Percentiles rank a stretch among this genome's conserved stretches.
phyloP scores from a whole-genome alignment of 2,329 filamentous ascomycete species.

The Daldinia sp. region DNA sequence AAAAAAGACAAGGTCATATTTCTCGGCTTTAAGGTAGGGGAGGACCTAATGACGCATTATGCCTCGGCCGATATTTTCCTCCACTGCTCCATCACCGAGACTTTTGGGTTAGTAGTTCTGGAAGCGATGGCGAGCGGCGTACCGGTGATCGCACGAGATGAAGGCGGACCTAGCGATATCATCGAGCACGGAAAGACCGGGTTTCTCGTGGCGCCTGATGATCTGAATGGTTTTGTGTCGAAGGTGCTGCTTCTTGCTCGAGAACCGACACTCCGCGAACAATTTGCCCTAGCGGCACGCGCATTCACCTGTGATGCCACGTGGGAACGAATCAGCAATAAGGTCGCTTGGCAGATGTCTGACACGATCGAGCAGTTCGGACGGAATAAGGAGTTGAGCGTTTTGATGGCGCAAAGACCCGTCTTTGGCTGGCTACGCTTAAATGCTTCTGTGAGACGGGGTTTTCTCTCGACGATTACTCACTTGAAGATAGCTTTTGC shows the following conservation, averaged over 20 bases:
- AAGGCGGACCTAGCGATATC: constrained; percentile 77
- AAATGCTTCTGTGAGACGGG: constrained; percentile 55
- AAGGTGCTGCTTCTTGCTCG: constrained; percentile 63
- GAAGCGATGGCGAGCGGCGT: constrained; percentile 79
- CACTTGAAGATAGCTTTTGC: constrained; percentile 60
- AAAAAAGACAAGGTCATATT: constrained; percentile 70
- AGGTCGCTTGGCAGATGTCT: constrained; percentile 73
- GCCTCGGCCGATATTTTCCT: constrained; percentile 77
- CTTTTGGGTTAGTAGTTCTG: constrained; percentile 77
- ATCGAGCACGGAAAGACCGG: constrained; percentile 70
- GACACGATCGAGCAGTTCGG: constrained; percentile 63
- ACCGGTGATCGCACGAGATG: constrained; percentile 75
- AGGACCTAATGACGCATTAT: constrained; percentile 72
- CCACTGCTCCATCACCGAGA: constrained; percentile 78
- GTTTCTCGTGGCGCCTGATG: constrained; percentile 70
- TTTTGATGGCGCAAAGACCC: constrained; percentile 47
- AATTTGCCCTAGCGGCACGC: constrained; percentile 63
- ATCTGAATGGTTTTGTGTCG: constrained; percentile 69
- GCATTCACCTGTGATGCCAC: constrained; percentile 71
- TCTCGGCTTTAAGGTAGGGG: constrained; percentile 72
- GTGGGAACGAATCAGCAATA: constrained; percentile 79
- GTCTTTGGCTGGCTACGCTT: constrained; percentile 60
- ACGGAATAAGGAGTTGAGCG: constrained; percentile 46
- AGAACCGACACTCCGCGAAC: constrained; percentile 58
- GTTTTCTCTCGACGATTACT: constrained; percentile 54